phyloP scores from a whole-genome alignment of 192 early-diverging fungal genomes.

The Anaeromyces robustus region DNA sequence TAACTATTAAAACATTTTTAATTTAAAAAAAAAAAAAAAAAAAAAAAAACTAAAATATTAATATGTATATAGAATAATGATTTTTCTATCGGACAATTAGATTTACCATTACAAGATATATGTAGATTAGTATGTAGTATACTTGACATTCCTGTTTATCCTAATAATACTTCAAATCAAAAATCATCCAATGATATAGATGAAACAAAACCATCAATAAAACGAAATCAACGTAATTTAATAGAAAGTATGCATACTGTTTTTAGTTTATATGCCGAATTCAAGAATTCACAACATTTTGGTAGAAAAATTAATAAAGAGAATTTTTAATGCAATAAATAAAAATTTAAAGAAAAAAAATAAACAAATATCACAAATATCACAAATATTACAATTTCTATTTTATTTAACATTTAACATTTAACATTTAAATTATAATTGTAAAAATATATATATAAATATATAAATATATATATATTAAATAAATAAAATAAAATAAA shows the following conservation, averaged over 20 bases:
- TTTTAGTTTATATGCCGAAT: slow-evolving; percentile 36
- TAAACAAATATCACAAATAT: no score
- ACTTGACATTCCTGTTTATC: slow-evolving; percentile 32
- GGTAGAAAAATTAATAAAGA: neutral
- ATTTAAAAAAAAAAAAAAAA: neutral
- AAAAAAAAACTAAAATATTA: no score
- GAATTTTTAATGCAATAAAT: neutral
- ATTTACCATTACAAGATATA: slow-evolving; percentile 23
- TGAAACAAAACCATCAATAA: neutral
- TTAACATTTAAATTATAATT: no score
- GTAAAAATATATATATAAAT: no score
- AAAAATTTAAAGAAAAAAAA: no score
- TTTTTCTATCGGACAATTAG: slow-evolving; percentile 25
- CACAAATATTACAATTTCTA: no score
- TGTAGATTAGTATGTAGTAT: slow-evolving; percentile 17
- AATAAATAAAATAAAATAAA: no score
- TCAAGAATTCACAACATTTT: slow-evolving; percentile 44
- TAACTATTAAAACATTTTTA: no score
- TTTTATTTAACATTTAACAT: no score
- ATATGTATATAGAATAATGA: neutral
- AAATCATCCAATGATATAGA: neutral
- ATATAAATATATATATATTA: no score
- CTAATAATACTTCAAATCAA: slow-evolving; percentile 4
- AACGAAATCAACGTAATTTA: slow-evolving; percentile 6
- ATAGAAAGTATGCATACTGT: slow-evolving; percentile 32